Evolutionary conservation across 352 stramenopile genomes (phyloP), one percentile per base, ranked within the genome.

Genomic region (Bremia lactucae): DNA sequence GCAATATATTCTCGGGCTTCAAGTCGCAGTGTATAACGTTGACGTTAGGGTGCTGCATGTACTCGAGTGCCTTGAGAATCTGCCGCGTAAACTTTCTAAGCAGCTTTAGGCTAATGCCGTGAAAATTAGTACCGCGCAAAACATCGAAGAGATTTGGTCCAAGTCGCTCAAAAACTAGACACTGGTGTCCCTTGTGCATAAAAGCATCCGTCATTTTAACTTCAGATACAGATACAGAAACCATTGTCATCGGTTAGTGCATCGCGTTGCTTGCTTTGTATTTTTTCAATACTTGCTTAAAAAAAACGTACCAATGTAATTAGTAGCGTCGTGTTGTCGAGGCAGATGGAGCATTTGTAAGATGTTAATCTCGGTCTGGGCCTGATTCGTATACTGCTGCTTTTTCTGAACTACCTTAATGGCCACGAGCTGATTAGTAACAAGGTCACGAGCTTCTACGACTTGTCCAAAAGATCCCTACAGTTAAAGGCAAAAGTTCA

Each of bases 341-440:
- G 87, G 83, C 16, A 79, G 41, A 40, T 91, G 82, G 13, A 99
- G 72, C 47, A 84, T 65, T 39, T 95, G 72, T 41, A 99, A 63
- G 15, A 99, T 85, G 37, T 77, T 77, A 53, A 99, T 97, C 68
- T 99, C 96, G 7, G 86, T 97, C 74, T 96, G 89, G 4, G 95
- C 95, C 58, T 99, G 96, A 37, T 90, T 66, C 15, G 88, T 86
- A 57, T 99, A 99, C 35, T 95, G 86, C 54, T 95, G 96, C 51
- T 97, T 97, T 58, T 92, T 98, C 72, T 99, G 98, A 41, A 99
- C 97, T 47, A 99, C 97, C 70, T 99, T 98, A 56, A 98, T 97
- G 6, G 94, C 94, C n/a, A 98, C 94, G n/a, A 96, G 59, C 31
- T 72, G 46, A 2, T 85, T 63, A 1, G 75, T 95, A 46, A 78